These are phyloP conservation scores for Musa troglodytarum DNA, from an alignment of 176 grass and related monocot species.

Conservation along the genomic window DNA sequence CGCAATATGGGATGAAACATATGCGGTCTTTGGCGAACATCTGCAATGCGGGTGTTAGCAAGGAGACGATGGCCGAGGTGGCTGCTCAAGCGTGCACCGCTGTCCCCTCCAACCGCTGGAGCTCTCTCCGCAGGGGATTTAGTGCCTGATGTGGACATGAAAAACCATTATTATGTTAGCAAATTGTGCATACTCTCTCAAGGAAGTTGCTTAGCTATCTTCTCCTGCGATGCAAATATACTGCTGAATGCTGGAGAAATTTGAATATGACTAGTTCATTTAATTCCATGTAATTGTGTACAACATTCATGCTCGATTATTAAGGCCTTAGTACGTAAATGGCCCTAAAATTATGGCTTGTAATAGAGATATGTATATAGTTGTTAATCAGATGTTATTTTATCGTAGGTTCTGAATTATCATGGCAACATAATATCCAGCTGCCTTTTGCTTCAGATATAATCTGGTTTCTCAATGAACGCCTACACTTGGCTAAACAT, in stretches of 20 bases:
- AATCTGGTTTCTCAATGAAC: no score
- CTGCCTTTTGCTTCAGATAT: no score
- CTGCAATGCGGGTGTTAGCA: constrained; percentile 55
- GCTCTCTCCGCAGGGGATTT: constrained; percentile 59
- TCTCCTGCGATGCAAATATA: neutral
- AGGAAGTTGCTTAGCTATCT: neutral
- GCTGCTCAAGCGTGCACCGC: constrained; percentile 53
- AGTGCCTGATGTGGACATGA: constrained; percentile 25
- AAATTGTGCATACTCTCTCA: neutral
- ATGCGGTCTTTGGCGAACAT: constrained; percentile 85
- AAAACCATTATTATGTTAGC: no score
- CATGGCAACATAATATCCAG: no score
- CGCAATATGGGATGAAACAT: constrained; percentile 97
- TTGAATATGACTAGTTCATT: neutral
- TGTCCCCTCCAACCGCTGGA: constrained; percentile 71
- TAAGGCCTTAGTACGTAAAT: neutral
- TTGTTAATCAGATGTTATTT: no score
- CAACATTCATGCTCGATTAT: neutral
- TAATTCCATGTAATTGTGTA: neutral
- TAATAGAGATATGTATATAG: no score
- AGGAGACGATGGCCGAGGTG: constrained; percentile 42
- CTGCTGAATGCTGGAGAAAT: neutral
- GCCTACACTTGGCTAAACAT: no score
- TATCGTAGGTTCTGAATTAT: no score
- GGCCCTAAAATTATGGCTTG: no score